These are phyloP conservation scores for Globisporangium spiculum DNA, from an alignment of 352 stramenopile species.

Conservation along the genomic window DNA sequence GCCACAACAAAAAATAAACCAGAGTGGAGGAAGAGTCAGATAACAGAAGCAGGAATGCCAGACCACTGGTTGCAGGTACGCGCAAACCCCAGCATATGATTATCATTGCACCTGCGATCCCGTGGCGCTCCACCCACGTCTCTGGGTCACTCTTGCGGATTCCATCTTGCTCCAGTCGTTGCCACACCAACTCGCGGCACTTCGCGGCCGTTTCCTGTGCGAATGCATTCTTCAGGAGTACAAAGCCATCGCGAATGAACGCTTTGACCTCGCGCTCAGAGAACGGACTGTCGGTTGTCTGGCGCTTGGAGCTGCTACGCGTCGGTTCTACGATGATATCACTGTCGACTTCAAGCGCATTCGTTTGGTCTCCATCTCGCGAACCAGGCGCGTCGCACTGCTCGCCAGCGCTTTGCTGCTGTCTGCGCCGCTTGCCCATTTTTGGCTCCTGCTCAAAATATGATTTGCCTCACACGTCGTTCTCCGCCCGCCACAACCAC, in stretches of 20 bases:
- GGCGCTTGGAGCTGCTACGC: neutral
- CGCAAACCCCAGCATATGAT: neutral
- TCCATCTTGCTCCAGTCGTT: conserved; percentile 30
- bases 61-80: neutral
- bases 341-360: too few relatives aligned
- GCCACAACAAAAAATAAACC: neutral
- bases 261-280: conserved; percentile 28
- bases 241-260: conserved; percentile 72
- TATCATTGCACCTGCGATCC: conserved; percentile 38
- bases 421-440: conserved; percentile 12
- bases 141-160: conserved; percentile 33
- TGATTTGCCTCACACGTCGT: neutral
- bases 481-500: neutral
- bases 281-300: conserved; percentile 22
- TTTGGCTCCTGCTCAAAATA: neutral
- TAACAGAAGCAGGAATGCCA: neutral
- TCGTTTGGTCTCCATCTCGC: neutral
- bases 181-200: conserved; percentile 49
- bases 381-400: neutral
- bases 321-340: neutral
- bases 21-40: neutral
- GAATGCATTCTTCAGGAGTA: conserved; percentile 61
- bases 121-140: conserved; percentile 59
- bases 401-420: neutral
- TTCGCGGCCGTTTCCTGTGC: conserved; percentile 32